These are phyloP conservation scores for Papilionanthe hybrid DNA, from an alignment of 116 monocot genomes.

Conservation along the genomic window DNA sequence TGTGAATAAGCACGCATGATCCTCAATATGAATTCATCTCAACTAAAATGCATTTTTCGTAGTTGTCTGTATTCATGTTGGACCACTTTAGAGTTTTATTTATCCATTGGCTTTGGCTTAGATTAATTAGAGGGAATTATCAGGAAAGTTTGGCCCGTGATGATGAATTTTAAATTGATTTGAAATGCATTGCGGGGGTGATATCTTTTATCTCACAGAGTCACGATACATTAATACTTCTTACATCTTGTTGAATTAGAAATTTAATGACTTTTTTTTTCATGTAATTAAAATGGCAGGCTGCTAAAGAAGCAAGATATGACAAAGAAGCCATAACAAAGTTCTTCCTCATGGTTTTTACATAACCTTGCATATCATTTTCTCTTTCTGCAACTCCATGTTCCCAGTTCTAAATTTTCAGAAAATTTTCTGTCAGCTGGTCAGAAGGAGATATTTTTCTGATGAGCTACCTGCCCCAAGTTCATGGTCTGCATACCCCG, in stretches of 20 bases:
- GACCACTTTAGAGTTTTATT: no score
- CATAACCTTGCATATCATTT: neutral
- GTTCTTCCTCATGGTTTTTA: slow-evolving; percentile 72
- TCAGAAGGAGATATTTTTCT: slow-evolving; percentile 86
- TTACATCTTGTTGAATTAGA: neutral
- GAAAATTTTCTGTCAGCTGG: slow-evolving; percentile 44
- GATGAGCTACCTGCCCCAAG: slow-evolving; percentile 47
- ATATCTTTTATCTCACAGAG: neutral
- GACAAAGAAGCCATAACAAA: slow-evolving; percentile 90
- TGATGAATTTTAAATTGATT: no score
- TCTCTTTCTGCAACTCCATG: neutral
- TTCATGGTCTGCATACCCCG: slow-evolving; percentile 51
- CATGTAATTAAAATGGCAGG: slow-evolving; percentile 34
- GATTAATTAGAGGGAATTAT: no score
- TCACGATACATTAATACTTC: neutral
- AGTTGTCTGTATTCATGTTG: no score
- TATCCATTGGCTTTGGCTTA: no score
- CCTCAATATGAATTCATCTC: no score
- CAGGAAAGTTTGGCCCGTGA: no score
- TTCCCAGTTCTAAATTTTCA: neutral
- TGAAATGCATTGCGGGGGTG: neutral
- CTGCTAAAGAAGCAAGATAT: slow-evolving; percentile 84
- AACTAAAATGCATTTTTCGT: no score
- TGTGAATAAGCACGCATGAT: no score
- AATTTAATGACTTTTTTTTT: slow-evolving; percentile 5